Evolutionary conservation across 768 basidiomycete genomes (phyloP), one percentile per base, ranked within the genome.

Genomic region (Calocybe cyanea): DNA sequence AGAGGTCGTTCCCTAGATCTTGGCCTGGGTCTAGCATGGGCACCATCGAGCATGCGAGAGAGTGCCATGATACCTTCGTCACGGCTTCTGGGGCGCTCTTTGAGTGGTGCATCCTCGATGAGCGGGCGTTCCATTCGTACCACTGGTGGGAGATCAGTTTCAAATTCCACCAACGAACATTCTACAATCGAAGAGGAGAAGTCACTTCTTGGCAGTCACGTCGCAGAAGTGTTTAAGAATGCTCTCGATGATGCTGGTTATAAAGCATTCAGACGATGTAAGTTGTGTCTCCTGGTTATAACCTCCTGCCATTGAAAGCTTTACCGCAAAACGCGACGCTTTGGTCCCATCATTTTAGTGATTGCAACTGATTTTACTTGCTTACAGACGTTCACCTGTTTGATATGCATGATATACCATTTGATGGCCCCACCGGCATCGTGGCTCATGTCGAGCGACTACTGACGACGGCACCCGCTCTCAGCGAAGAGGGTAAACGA

Each of bases 1-100:
- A 85, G 83, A 57, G 84, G 85, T 1, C 81, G 84, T 19, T 87
- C 85, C 19, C 63, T 88, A 30, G 86, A 87, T 60, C 73, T 87
- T 7, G 80, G 80, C 2, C 61, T 87, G 13, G 83, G 83, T 4
- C 68, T 88, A 34, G 66, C 82, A 11, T 87, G 86, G 86, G 86
- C 85, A 3, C 82, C 86, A 17, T 72, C 75, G 25, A 81, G 70
- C 51, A 71, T 88, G 49, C 73, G 76, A 40, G 83, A 86, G 58
- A 80, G 82, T 32, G 77, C 80, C n/a, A 62, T 88, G 25, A 60
- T 85, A 50, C 79, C 79, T 14, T 61, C 69, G 38, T 69, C 71
- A 4, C 64, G 62, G 1, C 68, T 71, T 25, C 67, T 71, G 42
- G 46, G 56, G 23, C 57, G 73, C 48, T 51, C 65, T 30, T 40